A percentile compares a stretch with the other conserved stretches of the same genome.
Conservation (phyloP, 148 eudicot genomes). For the Simmondsia chinensis region DNA sequence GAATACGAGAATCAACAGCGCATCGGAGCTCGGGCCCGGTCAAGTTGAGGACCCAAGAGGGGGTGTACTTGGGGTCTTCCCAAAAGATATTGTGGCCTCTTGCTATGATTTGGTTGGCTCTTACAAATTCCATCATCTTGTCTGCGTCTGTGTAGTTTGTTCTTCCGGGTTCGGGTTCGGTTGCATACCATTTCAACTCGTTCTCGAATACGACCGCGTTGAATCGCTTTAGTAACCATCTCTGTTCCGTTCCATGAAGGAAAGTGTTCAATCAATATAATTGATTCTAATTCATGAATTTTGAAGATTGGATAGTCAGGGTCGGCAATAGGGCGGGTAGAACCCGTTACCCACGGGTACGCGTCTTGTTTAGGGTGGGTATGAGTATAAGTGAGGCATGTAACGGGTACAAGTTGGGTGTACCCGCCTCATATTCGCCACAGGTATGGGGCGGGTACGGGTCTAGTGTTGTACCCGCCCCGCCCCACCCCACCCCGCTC, state of each 20-base stretch:
- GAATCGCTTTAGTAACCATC: slow-evolving; percentile 76
- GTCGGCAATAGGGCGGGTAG: not conserved
- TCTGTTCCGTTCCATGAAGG: slow-evolving; percentile 39
- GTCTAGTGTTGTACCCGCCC: too few relatives aligned
- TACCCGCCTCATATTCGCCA: too few relatives aligned
- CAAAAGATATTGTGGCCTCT: slow-evolving; percentile 96
- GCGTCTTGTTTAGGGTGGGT: too few relatives aligned
- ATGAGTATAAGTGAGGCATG: too few relatives aligned
- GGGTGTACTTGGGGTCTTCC: slow-evolving; percentile 61
- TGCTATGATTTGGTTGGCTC: slow-evolving; percentile 43
- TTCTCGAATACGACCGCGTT: slow-evolving; percentile 88
- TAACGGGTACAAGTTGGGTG: too few relatives aligned
- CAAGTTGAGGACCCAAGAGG: slow-evolving; percentile 58
- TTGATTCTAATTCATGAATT: not conserved
- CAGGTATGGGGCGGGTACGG: too few relatives aligned
- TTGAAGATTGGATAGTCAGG: not conserved
- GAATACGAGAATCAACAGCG: slow-evolving; percentile 47
- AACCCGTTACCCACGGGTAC: too few relatives aligned
- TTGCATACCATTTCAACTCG: slow-evolving; percentile 86
- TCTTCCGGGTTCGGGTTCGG: slow-evolving; percentile 55
- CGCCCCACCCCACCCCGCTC: too few relatives aligned
- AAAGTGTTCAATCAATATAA: not conserved
- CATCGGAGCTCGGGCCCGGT: slow-evolving; percentile 29
- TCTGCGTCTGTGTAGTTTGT: slow-evolving; percentile 65
- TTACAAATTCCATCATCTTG: slow-evolving; percentile 57